Conservation (phyloP, 768 basidiomycete genomes). For the Russula earlei region DNA sequence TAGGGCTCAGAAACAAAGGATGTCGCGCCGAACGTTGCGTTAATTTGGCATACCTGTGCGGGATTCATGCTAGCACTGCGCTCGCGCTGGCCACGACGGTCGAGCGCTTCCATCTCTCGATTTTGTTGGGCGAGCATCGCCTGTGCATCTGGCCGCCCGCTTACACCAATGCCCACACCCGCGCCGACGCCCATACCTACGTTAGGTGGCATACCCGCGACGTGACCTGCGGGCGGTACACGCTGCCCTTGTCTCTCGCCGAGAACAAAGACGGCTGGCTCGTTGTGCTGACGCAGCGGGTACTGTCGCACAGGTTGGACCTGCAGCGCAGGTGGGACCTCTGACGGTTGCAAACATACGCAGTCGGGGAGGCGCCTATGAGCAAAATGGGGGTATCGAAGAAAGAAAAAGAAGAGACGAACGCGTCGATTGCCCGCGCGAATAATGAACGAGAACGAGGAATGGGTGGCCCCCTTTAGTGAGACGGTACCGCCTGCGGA, state of each 20-base stretch:
- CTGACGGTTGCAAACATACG: slow-evolving; percentile 29
- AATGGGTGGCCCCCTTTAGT: slow-evolving; percentile 63
- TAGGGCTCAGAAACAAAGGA: neutral
- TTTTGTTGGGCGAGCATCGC: slow-evolving; percentile 70
- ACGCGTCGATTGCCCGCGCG: slow-evolving; percentile 55
- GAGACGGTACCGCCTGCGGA: slow-evolving; percentile 64
- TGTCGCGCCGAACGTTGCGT: neutral
- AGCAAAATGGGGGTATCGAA: neutral
- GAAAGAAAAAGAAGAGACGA: slow-evolving; percentile 26
- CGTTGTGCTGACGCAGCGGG: slow-evolving; percentile 57
- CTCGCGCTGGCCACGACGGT: slow-evolving; percentile 34
- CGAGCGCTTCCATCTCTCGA: slow-evolving; percentile 59
- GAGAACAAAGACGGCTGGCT: slow-evolving; percentile 58
- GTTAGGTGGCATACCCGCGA: slow-evolving; percentile 6
- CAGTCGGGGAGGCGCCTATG: neutral
- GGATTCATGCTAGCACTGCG: slow-evolving; percentile 31
- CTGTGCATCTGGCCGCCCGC: slow-evolving; percentile 32
- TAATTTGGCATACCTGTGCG: neutral
- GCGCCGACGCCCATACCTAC: neutral
- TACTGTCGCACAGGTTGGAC: slow-evolving; percentile 60
- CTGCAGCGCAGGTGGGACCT: slow-evolving; percentile 46
- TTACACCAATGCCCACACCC: slow-evolving; percentile 7
- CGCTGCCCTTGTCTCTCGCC: slow-evolving; percentile 72
- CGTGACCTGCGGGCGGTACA: slow-evolving; percentile 23
- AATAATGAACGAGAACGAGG: slow-evolving; percentile 70